phyloP scores from a whole-genome alignment of 2,329 filamentous ascomycete genomes.

The Sphaerulina vaccinii region DNA sequence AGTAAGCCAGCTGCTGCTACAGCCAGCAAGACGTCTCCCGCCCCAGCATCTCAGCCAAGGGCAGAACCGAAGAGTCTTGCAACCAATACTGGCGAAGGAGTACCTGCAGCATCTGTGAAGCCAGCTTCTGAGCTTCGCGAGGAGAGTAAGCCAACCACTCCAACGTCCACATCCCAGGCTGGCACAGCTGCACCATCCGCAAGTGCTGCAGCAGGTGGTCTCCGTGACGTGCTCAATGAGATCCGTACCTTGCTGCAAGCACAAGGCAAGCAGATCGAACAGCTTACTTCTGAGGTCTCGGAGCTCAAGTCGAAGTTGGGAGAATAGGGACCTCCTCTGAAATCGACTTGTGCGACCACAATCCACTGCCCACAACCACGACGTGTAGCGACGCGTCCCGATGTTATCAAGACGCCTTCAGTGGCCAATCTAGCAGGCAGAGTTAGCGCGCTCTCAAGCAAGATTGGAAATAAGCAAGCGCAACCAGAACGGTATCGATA shows the following conservation, averaged over 20 bases:
- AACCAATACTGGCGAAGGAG: conserved; percentile 20
- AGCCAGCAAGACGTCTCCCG: conserved; percentile 18
- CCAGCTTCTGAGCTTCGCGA: conserved; percentile 35
- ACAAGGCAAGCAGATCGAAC: conserved; percentile 73
- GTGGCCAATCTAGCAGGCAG: conserved; percentile 8
- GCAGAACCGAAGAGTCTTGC: conserved; percentile 21
- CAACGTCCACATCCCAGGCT: conserved; percentile 16
- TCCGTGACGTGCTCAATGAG: conserved; percentile 67
- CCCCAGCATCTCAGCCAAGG: conserved; percentile 16
- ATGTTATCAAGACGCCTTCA: conserved; percentile 12
- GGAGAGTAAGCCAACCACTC: conserved; percentile 16
- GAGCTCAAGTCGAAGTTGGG: conserved; percentile 66
- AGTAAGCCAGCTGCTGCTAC: conserved; percentile 20
- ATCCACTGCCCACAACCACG: neutral
- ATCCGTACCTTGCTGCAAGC: conserved; percentile 76
- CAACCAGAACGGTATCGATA: conserved; percentile 10
- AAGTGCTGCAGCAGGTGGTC: conserved; percentile 49
- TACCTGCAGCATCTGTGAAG: conserved; percentile 22
- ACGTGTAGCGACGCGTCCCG: conserved; percentile 2
- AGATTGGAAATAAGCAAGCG: conserved; percentile 1
- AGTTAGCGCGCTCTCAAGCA: conserved; percentile 10
- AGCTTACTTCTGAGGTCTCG: conserved; percentile 79
- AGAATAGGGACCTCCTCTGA: conserved; percentile 23
- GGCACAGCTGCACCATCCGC: conserved; percentile 36
- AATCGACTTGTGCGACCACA: conserved; percentile 3